Base-by-base conservation (phyloP, 2,329 filamentous ascomycete genomes). In the Colletotrichum higginsianum region DNA sequence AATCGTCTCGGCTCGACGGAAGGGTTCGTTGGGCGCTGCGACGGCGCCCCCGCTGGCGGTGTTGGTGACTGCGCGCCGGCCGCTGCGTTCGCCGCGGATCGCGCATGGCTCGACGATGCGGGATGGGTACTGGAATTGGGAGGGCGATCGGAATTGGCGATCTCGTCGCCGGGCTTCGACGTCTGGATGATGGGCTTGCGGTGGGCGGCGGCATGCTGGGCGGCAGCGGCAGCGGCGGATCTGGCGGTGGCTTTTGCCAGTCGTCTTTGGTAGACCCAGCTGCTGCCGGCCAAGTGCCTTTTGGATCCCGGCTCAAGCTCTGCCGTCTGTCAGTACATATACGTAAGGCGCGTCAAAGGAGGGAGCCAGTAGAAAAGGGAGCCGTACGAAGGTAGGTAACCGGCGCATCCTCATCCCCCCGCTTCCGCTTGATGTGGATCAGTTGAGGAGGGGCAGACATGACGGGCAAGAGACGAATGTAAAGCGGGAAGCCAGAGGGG, bases 351-450 rank as follows among this genome's bases (percentile, higher is more conserved):
- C 30, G 18, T n/a, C 2, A 7, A 56, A n/a, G 12, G 21, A 35
- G 11, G 3, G 7, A 16, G 12, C 67, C 61, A 15, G 21, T 60
- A 56, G 55, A 46, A 40, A 68, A 67, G 58, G 57, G 61, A 26
- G 21, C 40, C 86, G 73, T 76, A 90, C 88, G 85, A 57, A 90
- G 84, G 75, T 88, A 89, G 64, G 87, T 85, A 61, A 90, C 86
- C 4, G 88, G 87, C 15, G 82, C 81, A 44, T 85, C 84, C 69
- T 88, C 85, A 18, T 86, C 86, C 61, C 84, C 85, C 50, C 87
- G 86, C 81, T 90, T 90, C 76, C 89, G 88, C 84, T 90, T 90
- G 74, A 91, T 86, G 68, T 87, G 86, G 79, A 91, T 90, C 60
- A 88, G 81, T 72, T 89, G 85, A 35, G 88, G 88, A 30, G 88